phyloP scores from a whole-genome alignment of 2,329 filamentous ascomycete genomes.

The Neopestalotiopsis clavispora region DNA sequence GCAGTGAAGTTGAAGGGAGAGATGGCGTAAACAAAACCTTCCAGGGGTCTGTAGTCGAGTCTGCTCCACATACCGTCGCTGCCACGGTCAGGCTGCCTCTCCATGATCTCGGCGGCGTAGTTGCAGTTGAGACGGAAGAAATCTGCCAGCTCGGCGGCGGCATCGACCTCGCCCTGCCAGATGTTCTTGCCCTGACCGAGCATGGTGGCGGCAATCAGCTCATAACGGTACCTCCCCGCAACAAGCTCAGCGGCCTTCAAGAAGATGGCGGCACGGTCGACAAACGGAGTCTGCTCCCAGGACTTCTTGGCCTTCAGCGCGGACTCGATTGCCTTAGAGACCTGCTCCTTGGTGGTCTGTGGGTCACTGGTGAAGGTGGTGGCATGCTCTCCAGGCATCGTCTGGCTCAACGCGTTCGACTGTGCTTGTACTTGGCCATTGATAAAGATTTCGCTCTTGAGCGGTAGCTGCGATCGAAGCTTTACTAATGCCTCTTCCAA shows the following conservation, averaged over 20 bases:
- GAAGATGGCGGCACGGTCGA: conserved; percentile 90
- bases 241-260: conserved; percentile 94
- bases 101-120: conserved; percentile 90
- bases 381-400: conserved; percentile 5
- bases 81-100: conserved; percentile 84
- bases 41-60: conserved; percentile 87
- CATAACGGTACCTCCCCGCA: conserved; percentile 90
- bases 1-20: conserved; percentile 98
- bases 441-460: conserved; percentile 10
- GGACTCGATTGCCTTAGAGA: conserved; percentile 72
- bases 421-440: conserved; percentile 7
- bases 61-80: conserved; percentile 88
- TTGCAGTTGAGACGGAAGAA: conserved; percentile 95
- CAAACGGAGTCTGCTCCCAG: conserved; percentile 90
- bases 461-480: conserved; percentile 6
- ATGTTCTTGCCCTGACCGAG: conserved; percentile 97
- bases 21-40: conserved; percentile 94
- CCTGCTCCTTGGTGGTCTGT: not conserved
- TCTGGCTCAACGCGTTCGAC: not conserved
- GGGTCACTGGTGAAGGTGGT: conserved; percentile 7
- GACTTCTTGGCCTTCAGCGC: conserved; percentile 84
- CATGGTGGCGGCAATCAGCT: conserved; percentile 96
- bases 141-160: conserved; percentile 89
- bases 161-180: conserved; percentile 97
- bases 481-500: conserved; percentile 2